Conservation (phyloP, 2,329 filamentous ascomycete genomes). For the Endothia cerciana region DNA sequence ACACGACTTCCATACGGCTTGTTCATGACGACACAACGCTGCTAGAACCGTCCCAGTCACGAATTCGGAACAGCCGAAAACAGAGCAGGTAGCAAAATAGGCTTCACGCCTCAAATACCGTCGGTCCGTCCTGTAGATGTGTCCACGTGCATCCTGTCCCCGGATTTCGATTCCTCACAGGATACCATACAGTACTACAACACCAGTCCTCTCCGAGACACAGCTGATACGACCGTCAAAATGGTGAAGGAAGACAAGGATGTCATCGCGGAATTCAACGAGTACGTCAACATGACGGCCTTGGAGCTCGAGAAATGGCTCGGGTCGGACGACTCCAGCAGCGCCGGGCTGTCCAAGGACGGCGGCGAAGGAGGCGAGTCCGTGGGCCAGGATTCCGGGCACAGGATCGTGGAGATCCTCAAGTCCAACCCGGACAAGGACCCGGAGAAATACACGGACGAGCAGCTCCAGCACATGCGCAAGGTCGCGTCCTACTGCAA, state of each 20-base stretch:
- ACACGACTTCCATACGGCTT: slow-evolving; percentile 24
- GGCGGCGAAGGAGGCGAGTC: slow-evolving; percentile 61
- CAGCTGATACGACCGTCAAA: neutral
- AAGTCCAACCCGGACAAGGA: slow-evolving; percentile 64
- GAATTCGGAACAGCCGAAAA: neutral
- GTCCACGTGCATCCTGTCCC: neutral
- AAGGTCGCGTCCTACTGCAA: slow-evolving; percentile 69
- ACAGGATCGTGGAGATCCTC: slow-evolving; percentile 66
- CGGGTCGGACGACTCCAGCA: slow-evolving; percentile 58
- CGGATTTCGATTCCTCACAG: too few relatives aligned
- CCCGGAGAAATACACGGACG: slow-evolving; percentile 58
- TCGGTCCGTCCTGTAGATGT: neutral
- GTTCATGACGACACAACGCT: slow-evolving; percentile 25
- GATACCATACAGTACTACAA: too few relatives aligned
- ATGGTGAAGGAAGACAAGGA: slow-evolving; percentile 36
- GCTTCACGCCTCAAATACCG: neutral
- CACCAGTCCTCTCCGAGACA: too few relatives aligned
- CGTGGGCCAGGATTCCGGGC: slow-evolving; percentile 65
- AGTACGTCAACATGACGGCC: slow-evolving; percentile 68
- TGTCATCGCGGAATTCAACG: slow-evolving; percentile 62
- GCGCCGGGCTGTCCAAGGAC: slow-evolving; percentile 64
- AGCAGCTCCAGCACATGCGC: slow-evolving; percentile 61
- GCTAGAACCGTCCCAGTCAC: slow-evolving; percentile 15
- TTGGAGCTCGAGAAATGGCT: slow-evolving; percentile 66
- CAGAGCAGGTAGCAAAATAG: neutral